Base-by-base conservation (phyloP, 345 rosid species). In the thale cress (Arabidopsis thaliana) region DNA sequence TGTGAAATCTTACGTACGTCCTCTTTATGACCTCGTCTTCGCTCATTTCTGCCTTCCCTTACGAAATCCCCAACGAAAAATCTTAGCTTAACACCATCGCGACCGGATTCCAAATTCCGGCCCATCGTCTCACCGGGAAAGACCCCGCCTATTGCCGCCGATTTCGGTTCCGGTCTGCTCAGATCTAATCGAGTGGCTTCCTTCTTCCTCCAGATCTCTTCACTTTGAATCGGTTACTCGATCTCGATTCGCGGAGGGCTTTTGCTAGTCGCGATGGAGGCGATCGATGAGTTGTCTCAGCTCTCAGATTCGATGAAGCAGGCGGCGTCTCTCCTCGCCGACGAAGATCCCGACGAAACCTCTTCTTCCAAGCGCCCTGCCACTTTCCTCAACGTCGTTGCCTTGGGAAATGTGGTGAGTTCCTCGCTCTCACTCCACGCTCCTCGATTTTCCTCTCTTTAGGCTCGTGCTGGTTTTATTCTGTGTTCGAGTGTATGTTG, bases 291-390 rank as follows among this genome's bases (percentile, higher is more conserved):
- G 79, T 80, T 96, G 64, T 63, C 76, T 20, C 93, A 89, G 88
- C 89, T 96, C n/a, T 84, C 98, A 30, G 98, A 96, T 56, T 79
- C 96, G 50, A 96, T 96, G 96, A 83, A 83, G 65, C 96, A 89
- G 65, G 99, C 97, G 20, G 79, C 89, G 24, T 81, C 93, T n/a
- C 71, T 96, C 45, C 97, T 96, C 40, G 98, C 98, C 36, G 98
- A 93, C 66, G 99, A 96, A 67, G 98, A 91, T 69, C 73, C 87
- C 33, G 96, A 91, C 60, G 93, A 96, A 52, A 78, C 78, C 68
- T 69, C 85, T 46, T 84, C 96, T 46, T 82, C 89, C 12, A 81
- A 81, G 59, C 98, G 97, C 16, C 52, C 93, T 1, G 79, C 96
- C 40, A 79, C 93, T 78, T 90, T 89, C 78, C 89, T 96, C 13